Evolutionary conservation across 2,329 filamentous ascomycete species (phyloP).

Genomic region (Colletotrichum sp.): DNA sequence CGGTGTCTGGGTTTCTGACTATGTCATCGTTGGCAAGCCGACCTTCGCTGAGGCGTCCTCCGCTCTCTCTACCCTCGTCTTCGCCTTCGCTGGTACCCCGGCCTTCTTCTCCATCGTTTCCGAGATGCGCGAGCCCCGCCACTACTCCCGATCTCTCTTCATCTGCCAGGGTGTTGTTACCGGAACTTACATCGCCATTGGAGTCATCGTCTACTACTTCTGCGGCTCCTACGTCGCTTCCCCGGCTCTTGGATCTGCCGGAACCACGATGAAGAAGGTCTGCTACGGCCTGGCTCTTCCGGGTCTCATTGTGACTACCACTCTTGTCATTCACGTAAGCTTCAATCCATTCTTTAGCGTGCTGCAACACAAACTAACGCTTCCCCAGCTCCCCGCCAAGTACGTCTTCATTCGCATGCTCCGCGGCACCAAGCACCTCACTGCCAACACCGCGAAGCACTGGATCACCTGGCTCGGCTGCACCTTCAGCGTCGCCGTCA

Average conservation of each 20-base stretch:
- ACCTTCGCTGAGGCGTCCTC: constrained; percentile 54
- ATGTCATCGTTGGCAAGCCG: constrained; percentile 61
- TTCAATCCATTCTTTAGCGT: accelerated
- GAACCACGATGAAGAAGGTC: constrained; percentile 44
- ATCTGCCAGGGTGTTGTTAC: constrained; percentile 32
- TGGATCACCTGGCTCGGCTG: constrained; percentile 36
- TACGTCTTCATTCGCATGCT: constrained; percentile 31
- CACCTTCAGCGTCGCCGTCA: constrained; percentile 26
- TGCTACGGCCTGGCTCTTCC: constrained; percentile 45
- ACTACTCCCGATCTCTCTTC: constrained; percentile 33
- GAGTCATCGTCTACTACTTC: constrained; percentile 48
- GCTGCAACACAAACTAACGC: neutral
- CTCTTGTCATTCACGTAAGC: constrained; percentile 32
- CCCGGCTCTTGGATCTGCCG: constrained; percentile 51
- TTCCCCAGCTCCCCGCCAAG: constrained; percentile 26
- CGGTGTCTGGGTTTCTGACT: constrained; percentile 30
- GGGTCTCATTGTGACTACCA: constrained; percentile 31
- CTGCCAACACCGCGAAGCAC: constrained; percentile 30
- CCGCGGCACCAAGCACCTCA: constrained; percentile 33
- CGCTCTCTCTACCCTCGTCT: constrained; percentile 37
- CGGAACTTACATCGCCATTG: constrained; percentile 36
- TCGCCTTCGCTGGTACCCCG: constrained; percentile 41
- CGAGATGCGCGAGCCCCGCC: constrained; percentile 37
- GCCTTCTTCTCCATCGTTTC: constrained; percentile 38
- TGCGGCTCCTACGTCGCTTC: constrained; percentile 51